Conservation (phyloP, 345 rosid genomes). For the Clausena lansium region DNA sequence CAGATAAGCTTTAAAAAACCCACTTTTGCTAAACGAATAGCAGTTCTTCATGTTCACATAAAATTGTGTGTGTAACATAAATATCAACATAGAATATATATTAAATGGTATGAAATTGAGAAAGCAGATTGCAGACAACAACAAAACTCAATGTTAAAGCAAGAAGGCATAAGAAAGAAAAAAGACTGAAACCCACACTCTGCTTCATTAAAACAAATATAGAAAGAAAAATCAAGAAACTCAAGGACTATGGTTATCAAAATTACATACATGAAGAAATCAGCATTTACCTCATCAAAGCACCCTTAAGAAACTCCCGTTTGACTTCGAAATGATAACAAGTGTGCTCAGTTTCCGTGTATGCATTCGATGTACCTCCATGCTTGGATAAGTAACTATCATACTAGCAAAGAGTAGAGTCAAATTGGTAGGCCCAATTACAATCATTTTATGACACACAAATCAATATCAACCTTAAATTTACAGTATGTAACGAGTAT, state of each 20-base stretch:
- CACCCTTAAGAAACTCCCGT: conserved; percentile 79
- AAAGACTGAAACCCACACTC: not conserved
- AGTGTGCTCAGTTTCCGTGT: conserved; percentile 90
- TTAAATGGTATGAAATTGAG: not conserved
- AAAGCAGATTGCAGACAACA: not conserved
- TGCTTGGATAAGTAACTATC: conserved; percentile 98
- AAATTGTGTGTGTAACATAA: not conserved
- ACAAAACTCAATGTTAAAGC: not conserved
- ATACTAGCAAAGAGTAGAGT: conserved; percentile 71
- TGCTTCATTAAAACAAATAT: not conserved
- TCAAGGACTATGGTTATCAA: not conserved
- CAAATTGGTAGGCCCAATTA: conserved; percentile 30
- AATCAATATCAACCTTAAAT: not conserved
- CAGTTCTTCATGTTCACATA: not conserved
- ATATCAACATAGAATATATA: not conserved
- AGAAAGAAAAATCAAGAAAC: not conserved
- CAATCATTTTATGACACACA: not conserved
- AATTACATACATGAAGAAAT: conserved; percentile 2
- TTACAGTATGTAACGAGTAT: not conserved
- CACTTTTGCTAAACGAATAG: not conserved
- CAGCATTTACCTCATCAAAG: conserved; percentile 69
- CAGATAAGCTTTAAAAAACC: not conserved
- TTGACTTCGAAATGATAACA: conserved; percentile 99
- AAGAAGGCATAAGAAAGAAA: conserved; percentile 1
- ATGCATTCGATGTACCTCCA: conserved; percentile 97